phyloP scores from a whole-genome alignment of 768 basidiomycete genomes.

The Phylloporus sp. region DNA sequence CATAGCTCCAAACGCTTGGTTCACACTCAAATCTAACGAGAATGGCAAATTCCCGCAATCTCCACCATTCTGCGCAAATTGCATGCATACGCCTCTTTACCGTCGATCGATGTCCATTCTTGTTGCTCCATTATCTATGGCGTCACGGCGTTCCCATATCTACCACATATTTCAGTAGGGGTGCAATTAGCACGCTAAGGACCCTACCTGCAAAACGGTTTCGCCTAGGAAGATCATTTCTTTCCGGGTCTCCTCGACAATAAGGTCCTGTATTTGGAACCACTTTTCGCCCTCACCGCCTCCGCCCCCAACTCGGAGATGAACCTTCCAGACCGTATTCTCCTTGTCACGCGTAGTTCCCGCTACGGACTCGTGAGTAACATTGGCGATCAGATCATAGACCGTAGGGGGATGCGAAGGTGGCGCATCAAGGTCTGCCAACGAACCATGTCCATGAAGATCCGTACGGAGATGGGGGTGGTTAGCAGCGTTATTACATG shows the following conservation, averaged over 20 bases:
- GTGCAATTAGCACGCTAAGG: not conserved
- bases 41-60: constrained; percentile 28
- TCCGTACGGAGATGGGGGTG: constrained; percentile 21
- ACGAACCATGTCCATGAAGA: constrained; percentile 17
- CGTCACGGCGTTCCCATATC: constrained; percentile 62
- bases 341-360: constrained; percentile 94
- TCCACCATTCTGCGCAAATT: constrained; percentile 17
- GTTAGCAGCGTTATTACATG: constrained; percentile 20
- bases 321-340: constrained; percentile 89
- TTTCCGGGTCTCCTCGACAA: constrained; percentile 93
- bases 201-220: constrained; percentile 83
- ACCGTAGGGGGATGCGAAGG: constrained; percentile 56
- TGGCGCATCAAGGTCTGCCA: constrained; percentile 73
- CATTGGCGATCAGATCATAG: constrained; percentile 95
- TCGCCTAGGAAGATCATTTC: constrained; percentile 99
- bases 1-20: constrained; percentile 5
- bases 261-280: constrained; percentile 95
- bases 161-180: constrained; percentile 24
- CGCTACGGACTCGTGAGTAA: constrained; percentile 91
- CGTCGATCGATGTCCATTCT: constrained; percentile 34
- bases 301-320: constrained; percentile 71
- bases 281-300: constrained; percentile 87
- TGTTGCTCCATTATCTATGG: constrained; percentile 7
- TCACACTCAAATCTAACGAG: constrained; percentile 17
- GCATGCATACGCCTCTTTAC: constrained; percentile 7